Evolutionary conservation across 495 filamentous ascomycete species (phyloP), one percentile per base, ranked within the genome.

Genomic region (Stereocaulon alpinum): DNA sequence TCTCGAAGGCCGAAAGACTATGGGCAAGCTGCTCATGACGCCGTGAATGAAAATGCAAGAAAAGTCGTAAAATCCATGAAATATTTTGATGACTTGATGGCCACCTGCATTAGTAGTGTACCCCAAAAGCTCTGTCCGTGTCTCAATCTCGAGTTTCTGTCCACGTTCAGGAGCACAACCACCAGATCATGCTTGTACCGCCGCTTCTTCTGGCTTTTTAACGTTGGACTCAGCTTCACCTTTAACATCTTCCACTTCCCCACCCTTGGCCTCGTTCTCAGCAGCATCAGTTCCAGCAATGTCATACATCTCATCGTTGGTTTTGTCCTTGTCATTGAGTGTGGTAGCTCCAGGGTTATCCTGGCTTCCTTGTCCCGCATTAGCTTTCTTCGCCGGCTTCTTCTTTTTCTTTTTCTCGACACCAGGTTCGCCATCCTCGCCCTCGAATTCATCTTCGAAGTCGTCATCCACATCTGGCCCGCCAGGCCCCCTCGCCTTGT

Each of bases 1-100:
- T 73, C 72, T 97, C 32, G 88, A 94, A 71, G 80, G 87, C 29
- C 74, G 91, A 54, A 86, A 85, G 74, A 90, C 88, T 0, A 92
- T 83, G 40, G 92, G 93, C 17, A 97, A 66, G 53, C 66, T 68
- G 15, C 61, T 80, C 56, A 55, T 80, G 47, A 73, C 72, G 56
- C 72, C 72, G 17, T 76, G 32, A 60, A 43, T 40, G 40, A 4
- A 22, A 43, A 20, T 7, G 40, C 24, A 42, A 41, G 52, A 9
- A 15, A 29, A 42, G 0, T 37, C 12, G 34, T 37, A 37, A 12
- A 24, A 2, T 10, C 7, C 34, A 37, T 37, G 34, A 10, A 6
- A 10, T 2, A 9, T 37, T 37, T 1, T 37, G 5, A 37, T 10
- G 34, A 37, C 34, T 37, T 37, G 34, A 37, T 10, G 34, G 34